A percentile compares a stretch with the other conserved stretches of the same genome.
Evolutionary conservation across 1,139 yeast species (phyloP).

Genomic region (Saccharomycopsis hybrid): DNA sequence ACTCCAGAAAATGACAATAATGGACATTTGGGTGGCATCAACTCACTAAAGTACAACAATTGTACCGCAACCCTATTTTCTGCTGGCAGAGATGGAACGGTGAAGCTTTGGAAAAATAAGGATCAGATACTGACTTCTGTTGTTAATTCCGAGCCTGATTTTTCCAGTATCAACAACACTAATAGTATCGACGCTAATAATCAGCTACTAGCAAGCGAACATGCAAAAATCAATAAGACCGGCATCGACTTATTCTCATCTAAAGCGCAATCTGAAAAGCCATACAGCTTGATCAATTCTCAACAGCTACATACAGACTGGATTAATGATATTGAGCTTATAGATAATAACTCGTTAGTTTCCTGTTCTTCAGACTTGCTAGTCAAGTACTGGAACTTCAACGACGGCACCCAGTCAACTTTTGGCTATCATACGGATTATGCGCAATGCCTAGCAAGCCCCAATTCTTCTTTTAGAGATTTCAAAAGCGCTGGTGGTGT

Average conservation of each 20-base stretch:
- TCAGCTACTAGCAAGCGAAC: slow-evolving; percentile 9
- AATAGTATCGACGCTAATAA: slow-evolving; percentile 23
- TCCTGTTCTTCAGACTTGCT: slow-evolving; percentile 83
- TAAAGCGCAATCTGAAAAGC: background rate
- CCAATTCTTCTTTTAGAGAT: slow-evolving; percentile 7
- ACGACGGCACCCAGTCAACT: slow-evolving; percentile 32
- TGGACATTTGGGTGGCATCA: slow-evolving; percentile 20
- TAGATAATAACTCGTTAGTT: slow-evolving; percentile 44
- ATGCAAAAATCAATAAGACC: slow-evolving; percentile 22
- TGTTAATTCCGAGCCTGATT: background rate
- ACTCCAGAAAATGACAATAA: background rate
- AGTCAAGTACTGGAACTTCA: slow-evolving; percentile 59
- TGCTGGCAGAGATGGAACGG: slow-evolving; percentile 86
- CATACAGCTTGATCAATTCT: slow-evolving; percentile 23
- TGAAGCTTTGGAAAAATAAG: slow-evolving; percentile 49
- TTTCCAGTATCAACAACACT: slow-evolving; percentile 6
- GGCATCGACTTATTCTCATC: slow-evolving; percentile 6
- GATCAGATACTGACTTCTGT: slow-evolving; percentile 19
- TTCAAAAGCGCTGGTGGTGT: slow-evolving; percentile 24
- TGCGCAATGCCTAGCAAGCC: slow-evolving; percentile 57
- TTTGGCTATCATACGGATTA: slow-evolving; percentile 86
- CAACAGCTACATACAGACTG: slow-evolving; percentile 74
- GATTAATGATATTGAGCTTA: slow-evolving; percentile 71
- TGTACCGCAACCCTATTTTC: slow-evolving; percentile 43
- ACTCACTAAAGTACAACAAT: slow-evolving; percentile 15